Conservation (phyloP, 345 rosid genomes). For the Camelina laxa region DNA sequence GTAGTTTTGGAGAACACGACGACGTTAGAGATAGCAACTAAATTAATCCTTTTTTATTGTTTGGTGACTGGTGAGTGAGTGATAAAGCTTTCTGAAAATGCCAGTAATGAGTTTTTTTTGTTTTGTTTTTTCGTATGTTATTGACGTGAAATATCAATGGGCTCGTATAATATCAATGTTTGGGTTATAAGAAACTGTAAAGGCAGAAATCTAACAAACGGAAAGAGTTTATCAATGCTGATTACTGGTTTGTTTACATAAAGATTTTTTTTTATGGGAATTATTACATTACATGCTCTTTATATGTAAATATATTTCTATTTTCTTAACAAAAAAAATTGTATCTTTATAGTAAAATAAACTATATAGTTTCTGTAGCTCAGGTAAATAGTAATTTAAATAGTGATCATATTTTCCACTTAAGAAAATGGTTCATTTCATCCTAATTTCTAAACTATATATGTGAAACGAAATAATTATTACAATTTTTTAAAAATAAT, state of each 20-base stretch:
- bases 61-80: constrained; percentile 5
- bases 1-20: constrained; percentile 32
- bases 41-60: constrained; percentile 5
- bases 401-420: too few species aligned
- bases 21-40: constrained; percentile 20
- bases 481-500: too few species aligned
- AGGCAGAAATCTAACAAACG: background rate
- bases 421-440: too few species aligned
- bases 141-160: background rate
- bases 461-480: too few species aligned
- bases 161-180: constrained; percentile 8
- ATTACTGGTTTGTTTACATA: background rate
- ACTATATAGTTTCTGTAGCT: too few species aligned
- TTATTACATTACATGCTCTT: too few species aligned
- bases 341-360: too few species aligned
- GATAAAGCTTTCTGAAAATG: constrained; percentile 10
- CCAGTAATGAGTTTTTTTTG: background rate
- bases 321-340: too few species aligned
- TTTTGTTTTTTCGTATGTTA: constrained; percentile 14
- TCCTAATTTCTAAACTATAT: too few species aligned
- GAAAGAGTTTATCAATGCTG: constrained; percentile 13
- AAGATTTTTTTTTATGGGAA: too few species aligned
- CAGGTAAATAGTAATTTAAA: too few species aligned
- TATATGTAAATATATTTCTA: too few species aligned
- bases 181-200: constrained; percentile 20